Evolutionary conservation across 768 basidiomycete genomes (phyloP).

Genomic region (Pulveroboletus frians): DNA sequence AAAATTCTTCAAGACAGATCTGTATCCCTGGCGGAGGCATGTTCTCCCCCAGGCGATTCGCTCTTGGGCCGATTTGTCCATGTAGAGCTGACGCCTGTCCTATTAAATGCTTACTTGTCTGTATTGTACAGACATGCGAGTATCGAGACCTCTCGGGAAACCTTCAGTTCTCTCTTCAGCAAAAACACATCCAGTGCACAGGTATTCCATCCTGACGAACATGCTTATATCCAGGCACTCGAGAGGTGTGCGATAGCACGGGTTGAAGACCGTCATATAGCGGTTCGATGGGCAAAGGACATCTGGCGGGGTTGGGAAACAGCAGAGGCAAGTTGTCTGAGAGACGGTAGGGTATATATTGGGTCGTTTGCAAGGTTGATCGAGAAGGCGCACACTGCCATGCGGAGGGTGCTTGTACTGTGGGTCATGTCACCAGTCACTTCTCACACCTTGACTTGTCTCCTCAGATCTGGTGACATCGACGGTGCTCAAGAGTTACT

Average conservation of each 20-base stretch:
- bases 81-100: conserved; percentile 53
- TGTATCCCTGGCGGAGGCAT: background rate
- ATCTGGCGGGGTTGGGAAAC: conserved; percentile 63
- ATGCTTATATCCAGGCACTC: conserved; percentile 60
- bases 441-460: background rate
- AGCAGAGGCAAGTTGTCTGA: conserved; percentile 38
- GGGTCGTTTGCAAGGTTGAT: conserved; percentile 42
- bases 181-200: conserved; percentile 16
- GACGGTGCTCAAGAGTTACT: conserved; percentile 54
- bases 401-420: conserved; percentile 62
- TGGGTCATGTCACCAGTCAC: conserved; percentile 34
- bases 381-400: conserved; percentile 64
- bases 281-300: conserved; percentile 49
- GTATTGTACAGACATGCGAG: conserved; percentile 61
- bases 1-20: conserved; percentile 47
- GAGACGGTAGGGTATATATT: conserved; percentile 18
- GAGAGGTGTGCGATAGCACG: conserved; percentile 52
- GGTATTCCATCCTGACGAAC: conserved; percentile 43
- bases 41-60: background rate
- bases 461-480: conserved; percentile 42
- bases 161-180: conserved; percentile 50
- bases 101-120: conserved; percentile 78
- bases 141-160: conserved; percentile 43
- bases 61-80: conserved; percentile 44
- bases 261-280: conserved; percentile 43